These are phyloP conservation scores for Calonectria fujianensis DNA, from an alignment of 2,329 filamentous ascomycete genomes.

Conservation along the genomic window DNA sequence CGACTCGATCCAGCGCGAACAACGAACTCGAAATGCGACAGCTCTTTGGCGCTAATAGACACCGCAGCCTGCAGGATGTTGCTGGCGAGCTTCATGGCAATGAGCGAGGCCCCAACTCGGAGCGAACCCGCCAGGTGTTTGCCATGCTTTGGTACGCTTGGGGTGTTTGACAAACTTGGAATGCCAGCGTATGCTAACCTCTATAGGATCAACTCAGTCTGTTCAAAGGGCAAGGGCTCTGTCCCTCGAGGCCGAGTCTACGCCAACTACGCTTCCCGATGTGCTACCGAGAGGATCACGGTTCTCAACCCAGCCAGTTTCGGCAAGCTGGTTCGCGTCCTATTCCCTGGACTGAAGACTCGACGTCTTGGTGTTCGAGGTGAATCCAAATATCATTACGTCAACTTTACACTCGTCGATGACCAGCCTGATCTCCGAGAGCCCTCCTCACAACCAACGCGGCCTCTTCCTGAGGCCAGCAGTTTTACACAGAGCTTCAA, in stretches of 20 bases:
- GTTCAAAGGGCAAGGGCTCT: slow-evolving; percentile 85
- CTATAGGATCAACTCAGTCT: slow-evolving; percentile 82
- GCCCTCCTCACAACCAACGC: slow-evolving; percentile 66
- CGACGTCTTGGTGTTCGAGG: slow-evolving; percentile 93
- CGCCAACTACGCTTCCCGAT: slow-evolving; percentile 94
- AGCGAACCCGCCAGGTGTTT: slow-evolving; percentile 89
- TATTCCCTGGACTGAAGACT: slow-evolving; percentile 96
- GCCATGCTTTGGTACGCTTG: slow-evolving; percentile 87
- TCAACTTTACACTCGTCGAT: slow-evolving; percentile 78
- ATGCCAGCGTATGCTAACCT: slow-evolving; percentile 40
- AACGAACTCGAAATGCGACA: slow-evolving; percentile 89
- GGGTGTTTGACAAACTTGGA: slow-evolving; percentile 38
- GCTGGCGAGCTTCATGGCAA: slow-evolving; percentile 86
- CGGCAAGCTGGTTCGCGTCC: slow-evolving; percentile 95
- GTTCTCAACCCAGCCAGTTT: slow-evolving; percentile 98
- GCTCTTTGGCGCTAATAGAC: slow-evolving; percentile 81
- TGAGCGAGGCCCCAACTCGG: slow-evolving; percentile 86
- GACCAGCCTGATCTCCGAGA: slow-evolving; percentile 71
- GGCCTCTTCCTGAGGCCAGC: slow-evolving; percentile 69
- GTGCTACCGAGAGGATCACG: slow-evolving; percentile 93
- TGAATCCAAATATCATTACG: slow-evolving; percentile 99
- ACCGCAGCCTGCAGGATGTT: slow-evolving; percentile 81
- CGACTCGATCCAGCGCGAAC: slow-evolving; percentile 81
- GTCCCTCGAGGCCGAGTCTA: slow-evolving; percentile 96
- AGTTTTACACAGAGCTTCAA: slow-evolving; percentile 70